Evolutionary conservation across 225 moss, liverwort and hornwort genomes (phyloP).

Genomic region (Asterella californica): DNA sequence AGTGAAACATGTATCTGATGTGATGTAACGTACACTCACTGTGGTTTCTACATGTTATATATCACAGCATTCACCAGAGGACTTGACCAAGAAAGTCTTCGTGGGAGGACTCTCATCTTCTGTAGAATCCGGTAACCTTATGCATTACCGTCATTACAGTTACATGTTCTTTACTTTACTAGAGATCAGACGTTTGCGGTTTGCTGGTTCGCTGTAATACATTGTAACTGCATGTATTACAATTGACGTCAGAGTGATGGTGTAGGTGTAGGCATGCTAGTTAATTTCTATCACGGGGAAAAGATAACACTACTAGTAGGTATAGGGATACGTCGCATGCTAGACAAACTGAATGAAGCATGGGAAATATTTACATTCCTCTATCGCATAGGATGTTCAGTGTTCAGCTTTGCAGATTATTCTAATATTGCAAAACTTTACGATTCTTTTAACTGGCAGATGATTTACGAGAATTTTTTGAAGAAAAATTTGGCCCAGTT

Average conservation of each 20-base stretch:
- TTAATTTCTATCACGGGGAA: neutral
- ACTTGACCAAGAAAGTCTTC: constrained; percentile 87
- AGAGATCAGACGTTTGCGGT: neutral
- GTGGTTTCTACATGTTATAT: neutral
- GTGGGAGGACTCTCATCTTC: constrained; percentile 94
- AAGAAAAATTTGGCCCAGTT: constrained; percentile 84
- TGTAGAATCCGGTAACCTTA: constrained; percentile 86
- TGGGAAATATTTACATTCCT: neutral
- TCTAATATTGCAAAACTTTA: neutral
- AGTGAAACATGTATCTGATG: neutral
- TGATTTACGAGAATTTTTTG: constrained; percentile 88
- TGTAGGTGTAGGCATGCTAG: neutral
- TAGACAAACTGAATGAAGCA: neutral
- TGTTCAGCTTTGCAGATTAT: neutral
- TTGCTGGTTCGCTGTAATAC: neutral
- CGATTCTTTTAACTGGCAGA: constrained; percentile 45
- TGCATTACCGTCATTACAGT: too few species aligned
- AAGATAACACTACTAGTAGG: neutral
- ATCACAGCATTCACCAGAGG: constrained; percentile 73
- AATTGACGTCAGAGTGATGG: too few species aligned
- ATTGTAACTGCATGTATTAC: too few species aligned
- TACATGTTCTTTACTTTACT: neutral
- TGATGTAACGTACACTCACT: neutral
- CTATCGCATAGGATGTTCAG: neutral
- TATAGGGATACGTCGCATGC: neutral